phyloP scores from a whole-genome alignment of 495 filamentous ascomycete genomes.

The Hyaloscypha finlandica region DNA sequence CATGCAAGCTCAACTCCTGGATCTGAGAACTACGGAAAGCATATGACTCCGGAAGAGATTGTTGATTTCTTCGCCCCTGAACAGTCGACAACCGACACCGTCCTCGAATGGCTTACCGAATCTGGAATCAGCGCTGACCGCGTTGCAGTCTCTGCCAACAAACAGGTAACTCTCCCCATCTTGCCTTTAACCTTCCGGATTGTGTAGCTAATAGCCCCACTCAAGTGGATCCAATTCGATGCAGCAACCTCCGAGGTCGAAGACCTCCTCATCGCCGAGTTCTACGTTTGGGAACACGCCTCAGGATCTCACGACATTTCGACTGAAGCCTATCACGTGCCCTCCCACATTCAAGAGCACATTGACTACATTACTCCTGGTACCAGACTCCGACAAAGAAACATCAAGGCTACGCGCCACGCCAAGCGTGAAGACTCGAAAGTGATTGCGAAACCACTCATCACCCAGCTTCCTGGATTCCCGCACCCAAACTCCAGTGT shows the following conservation, averaged over 20 bases:
- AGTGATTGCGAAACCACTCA: slow-evolving; percentile 6
- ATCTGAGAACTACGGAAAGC: slow-evolving; percentile 30
- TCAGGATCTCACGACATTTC: slow-evolving; percentile 29
- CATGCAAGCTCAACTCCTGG: slow-evolving; percentile 24
- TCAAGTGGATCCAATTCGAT: slow-evolving; percentile 30
- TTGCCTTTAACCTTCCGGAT: background rate
- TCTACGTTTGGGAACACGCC: slow-evolving; percentile 24
- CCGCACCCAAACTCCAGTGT: slow-evolving; percentile 24
- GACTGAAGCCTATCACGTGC: slow-evolving; percentile 36
- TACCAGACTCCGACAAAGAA: slow-evolving; percentile 26
- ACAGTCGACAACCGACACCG: slow-evolving; percentile 20
- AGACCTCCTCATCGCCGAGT: slow-evolving; percentile 24
- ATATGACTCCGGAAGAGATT: slow-evolving; percentile 30
- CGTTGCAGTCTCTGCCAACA: slow-evolving; percentile 21
- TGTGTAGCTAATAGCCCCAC: slow-evolving; percentile 5
- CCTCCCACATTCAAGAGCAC: slow-evolving; percentile 30
- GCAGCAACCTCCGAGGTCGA: slow-evolving; percentile 29
- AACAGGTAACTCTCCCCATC: slow-evolving; percentile 17
- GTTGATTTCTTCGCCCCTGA: slow-evolving; percentile 31
- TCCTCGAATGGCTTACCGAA: slow-evolving; percentile 26
- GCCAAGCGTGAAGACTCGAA: slow-evolving; percentile 1
- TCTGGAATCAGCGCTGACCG: slow-evolving; percentile 26
- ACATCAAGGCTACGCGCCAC: slow-evolving; percentile 5
- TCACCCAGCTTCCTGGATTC: slow-evolving; percentile 28
- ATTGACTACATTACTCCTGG: slow-evolving; percentile 39